Evolutionary conservation across 371 early-diverging fungal genomes (phyloP), one percentile per base, ranked within the genome.

Genomic region (Haplosporangium sp.): DNA sequence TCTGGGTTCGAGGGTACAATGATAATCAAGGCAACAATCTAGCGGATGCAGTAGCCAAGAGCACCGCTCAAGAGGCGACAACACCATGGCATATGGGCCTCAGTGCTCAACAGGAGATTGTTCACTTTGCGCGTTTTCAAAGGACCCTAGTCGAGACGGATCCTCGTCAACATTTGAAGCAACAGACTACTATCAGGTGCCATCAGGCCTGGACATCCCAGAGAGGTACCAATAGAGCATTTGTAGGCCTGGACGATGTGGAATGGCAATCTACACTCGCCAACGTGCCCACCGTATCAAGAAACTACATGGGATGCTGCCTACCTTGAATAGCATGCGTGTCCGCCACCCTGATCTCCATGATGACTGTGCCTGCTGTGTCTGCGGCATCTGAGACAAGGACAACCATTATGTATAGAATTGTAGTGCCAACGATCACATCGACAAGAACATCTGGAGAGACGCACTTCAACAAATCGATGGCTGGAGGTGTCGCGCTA

Each of bases 241-340:
- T 64, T 1, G n/a, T n/a, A 0, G 37, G 51, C 37, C 13, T 58
- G 2, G 45, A 58, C 16, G 66, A 56, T 4, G 48, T 66, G 18
- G 53, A 58, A 36, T 66, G 66, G 54, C n/a, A 45, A 0, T 65
- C 59, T 1, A 58, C 66, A 12, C 58, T 9, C 4, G 54, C 11
- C 12, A 12, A 23, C 7, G 47, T 2, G n/a, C 51, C 18, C 51
- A 58, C 48, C 41, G 57, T 6, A 16, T 57, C 51, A 66, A 59
- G 46, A 66, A 66, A n/a, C 37, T 66, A 1, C 58, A 52, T 16
- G 59, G 66, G n/a, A 52, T 58, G 52, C 59, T 59, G 5, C 59
- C 59, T 6, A 66, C 53, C 5, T 21, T 51, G 29, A 42, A 42
- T 2, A n/a, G 23, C 18, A 50, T 57, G 59, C 23, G 53, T 2